Base-by-base conservation (phyloP, 768 basidiomycete genomes). In the Filobasidium floriforme region DNA sequence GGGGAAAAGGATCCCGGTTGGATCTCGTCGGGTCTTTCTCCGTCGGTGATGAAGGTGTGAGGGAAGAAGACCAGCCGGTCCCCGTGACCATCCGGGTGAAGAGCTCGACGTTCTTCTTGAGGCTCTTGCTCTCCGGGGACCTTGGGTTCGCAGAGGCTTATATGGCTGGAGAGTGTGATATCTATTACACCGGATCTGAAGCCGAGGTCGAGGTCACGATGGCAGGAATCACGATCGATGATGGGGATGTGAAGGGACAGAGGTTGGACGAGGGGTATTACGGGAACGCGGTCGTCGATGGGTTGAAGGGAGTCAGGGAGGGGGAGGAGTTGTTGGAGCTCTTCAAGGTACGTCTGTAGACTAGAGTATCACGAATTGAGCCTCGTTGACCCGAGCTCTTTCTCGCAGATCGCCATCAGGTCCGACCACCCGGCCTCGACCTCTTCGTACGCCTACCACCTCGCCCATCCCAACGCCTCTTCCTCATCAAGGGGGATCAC, bases 131-230 rank as follows among this genome's bases (percentile, higher is more conserved):
- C 9, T 84, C 85, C 81, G 82, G 85, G 26, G 87, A 88, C 73
- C 78, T 89, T 52, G 88, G 87, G 2, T 88, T 89, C 70, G 82
- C 86, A 5, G 88, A 89, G 76, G 85, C 86, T 0, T 89, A 85
- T 77, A 89, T 90, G 88, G 85, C 85, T 63, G 87, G 88, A 7
- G 88, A 89, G 54, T 84, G 88, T 37, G 84, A 86, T 69, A 85
- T 85, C 62, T 14, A 15, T 32, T 71, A 71, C 15, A 71, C 54
- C 15, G 15, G 18, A 4, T 6, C 12, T n/a, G 54, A 24, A 15
- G 54, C 4, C 6, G 54, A 32, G 18, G 22, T 32, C 26, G 29
- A 15, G 54, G 6, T 24, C 18, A n/a, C n/a, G n/a, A n/a, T n/a
- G n/a, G n/a, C n/a, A n/a, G 54, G 7, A 14, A 4, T 57, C 24